Evolutionary conservation across 306 rosid species (phyloP), one percentile per base, ranked within the genome.

Genomic region (Betula pendula): DNA sequence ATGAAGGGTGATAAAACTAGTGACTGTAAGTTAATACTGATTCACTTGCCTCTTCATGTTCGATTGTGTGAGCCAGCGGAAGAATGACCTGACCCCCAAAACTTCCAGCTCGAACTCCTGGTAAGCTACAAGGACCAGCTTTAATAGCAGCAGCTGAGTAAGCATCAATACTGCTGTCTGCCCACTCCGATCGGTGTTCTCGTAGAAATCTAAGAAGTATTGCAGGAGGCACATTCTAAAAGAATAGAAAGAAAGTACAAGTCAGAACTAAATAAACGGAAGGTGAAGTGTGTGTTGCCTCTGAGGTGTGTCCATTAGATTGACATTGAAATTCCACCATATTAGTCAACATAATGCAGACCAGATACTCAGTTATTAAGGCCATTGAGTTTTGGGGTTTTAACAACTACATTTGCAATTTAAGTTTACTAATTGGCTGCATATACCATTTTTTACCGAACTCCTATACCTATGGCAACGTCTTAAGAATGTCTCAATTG

Each of bases 171-270:
- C 91, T 91, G 85, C 91, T 92, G 84, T 92, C 99, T 50, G 99
- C 99, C 99, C 99, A 95, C 83, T 95, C 99, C 48, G 97, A 95
- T 58, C 99, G 85, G 84, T 95, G 97, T 80, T 95, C 97, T 66
- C 99, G 78, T 84, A 95, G 84, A 81, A 95, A 95, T 82, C 99
- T 87, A 58, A 95, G 89, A 75, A 95, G 97, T 80, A 95, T 84
- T 51, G 97, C 97, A 24, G 97, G 99, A 79, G 99, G 95, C 68
- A 95, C 99, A 87, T 95, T 88, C 99, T 95, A 73, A 74, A 82
- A 72, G 40, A 68, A 84, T 49, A 56, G 33, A 73, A 62, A 67
- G 66, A 25, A 53, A 45, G 50, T 16, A 76, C 31, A 22, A 79
- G 79, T 62, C 19, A 3, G 27, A 43, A 71, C 27, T 63, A 38